Evolutionary conservation across 73 alveolate species (phyloP).

Genomic region (Paramecium biaurelia): DNA sequence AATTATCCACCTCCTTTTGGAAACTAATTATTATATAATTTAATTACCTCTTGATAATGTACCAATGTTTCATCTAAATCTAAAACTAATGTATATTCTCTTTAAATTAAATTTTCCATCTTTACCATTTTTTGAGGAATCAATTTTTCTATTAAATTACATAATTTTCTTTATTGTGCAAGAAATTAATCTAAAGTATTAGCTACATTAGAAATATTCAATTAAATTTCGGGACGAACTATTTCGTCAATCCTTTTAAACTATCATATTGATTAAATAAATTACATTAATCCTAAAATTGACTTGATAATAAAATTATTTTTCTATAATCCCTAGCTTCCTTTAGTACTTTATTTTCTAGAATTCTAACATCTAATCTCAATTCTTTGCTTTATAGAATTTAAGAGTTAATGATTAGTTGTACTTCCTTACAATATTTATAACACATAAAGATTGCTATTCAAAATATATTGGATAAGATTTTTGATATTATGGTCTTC

Average conservation of each 20-base stretch:
- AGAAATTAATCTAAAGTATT: neutral
- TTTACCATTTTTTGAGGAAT: conserved; percentile 69
- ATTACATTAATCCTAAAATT: conserved; percentile 22
- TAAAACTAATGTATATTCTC: neutral
- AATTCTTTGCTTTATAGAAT: neutral
- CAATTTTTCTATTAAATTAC: neutral
- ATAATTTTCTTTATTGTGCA: neutral
- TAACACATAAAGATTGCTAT: neutral
- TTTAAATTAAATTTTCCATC: neutral
- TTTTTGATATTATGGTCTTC: conserved; percentile 9
- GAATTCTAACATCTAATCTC: neutral
- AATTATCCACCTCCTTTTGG: conserved; percentile 73
- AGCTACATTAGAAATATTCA: neutral
- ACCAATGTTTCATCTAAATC: neutral
- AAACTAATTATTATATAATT: neutral
- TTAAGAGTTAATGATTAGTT: neutral
- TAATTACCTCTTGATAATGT: neutral
- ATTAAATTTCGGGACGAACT: neutral
- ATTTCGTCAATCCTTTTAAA: conserved; percentile 42
- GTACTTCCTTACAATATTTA: neutral
- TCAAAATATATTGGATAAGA: neutral
- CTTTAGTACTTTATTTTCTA: neutral
- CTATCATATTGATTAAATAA: conserved; percentile 21
- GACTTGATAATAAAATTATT: conserved; percentile 18
- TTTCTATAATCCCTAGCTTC: neutral